These are phyloP conservation scores for Agrocybe praecox DNA, from an alignment of 768 basidiomycete genomes.

Conservation along the genomic window DNA sequence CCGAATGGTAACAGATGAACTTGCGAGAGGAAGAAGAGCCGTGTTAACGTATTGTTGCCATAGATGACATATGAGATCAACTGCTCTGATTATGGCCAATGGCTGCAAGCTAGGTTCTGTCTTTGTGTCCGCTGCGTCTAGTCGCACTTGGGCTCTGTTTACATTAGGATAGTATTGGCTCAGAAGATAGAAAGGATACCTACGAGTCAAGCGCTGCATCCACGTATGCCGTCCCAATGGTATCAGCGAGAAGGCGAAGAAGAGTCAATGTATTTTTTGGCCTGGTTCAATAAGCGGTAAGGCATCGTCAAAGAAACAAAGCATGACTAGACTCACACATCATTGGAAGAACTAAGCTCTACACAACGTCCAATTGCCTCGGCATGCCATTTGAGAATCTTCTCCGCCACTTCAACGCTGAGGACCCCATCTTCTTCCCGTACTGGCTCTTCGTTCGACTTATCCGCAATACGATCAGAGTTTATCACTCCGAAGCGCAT, in stretches of 20 bases:
- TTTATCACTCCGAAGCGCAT: constrained; percentile 89
- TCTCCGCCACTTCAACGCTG: constrained; percentile 77
- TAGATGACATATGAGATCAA: constrained; percentile 90
- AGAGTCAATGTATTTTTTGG: constrained; percentile 88
- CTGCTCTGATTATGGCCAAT: constrained; percentile 63
- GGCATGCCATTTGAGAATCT: constrained; percentile 96
- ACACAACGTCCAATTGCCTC: constrained; percentile 95
- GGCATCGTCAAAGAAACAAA: not conserved
- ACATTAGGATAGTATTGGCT: not conserved
- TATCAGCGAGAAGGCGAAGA: constrained; percentile 83
- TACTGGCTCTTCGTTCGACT: constrained; percentile 64
- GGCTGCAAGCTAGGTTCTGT: constrained; percentile 78
- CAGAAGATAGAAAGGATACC: constrained; percentile 25
- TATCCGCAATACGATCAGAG: constrained; percentile 50
- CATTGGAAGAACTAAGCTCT: constrained; percentile 79
- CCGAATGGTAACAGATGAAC: constrained; percentile 81
- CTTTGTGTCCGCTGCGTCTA: constrained; percentile 77
- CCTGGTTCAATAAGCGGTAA: constrained; percentile 39
- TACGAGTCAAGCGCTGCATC: constrained; percentile 94
- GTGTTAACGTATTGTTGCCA: constrained; percentile 97
- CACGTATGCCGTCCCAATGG: constrained; percentile 80
- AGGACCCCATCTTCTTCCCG: constrained; percentile 84
- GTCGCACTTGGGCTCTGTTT: constrained; percentile 67
- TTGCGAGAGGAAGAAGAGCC: constrained; percentile 86
- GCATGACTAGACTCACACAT: constrained; percentile 69